Base-by-base conservation (phyloP, 2,329 filamentous ascomycete species). In the Aureobasidium sp. region DNA sequence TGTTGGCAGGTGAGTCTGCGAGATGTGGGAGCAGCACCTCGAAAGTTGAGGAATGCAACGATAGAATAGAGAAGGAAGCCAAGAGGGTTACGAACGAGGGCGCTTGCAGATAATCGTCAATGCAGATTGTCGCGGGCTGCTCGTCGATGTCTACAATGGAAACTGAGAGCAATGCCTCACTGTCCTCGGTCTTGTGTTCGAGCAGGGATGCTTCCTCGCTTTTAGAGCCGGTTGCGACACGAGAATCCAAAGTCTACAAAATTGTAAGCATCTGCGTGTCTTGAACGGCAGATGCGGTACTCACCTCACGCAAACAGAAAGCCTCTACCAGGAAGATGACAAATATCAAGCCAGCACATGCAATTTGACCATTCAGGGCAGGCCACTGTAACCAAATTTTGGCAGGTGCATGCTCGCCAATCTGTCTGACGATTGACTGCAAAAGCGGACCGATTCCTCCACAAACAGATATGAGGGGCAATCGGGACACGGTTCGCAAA, bases 31-130 rank as follows among this genome's bases (percentile, higher is more conserved):
- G 75, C 5, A 80, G 70, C 25, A 77, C 73, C 62, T 80, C 77
- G 63, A 79, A 84, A 49, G 81, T 82, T 2, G 77, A 79, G 14
- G 79, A 79, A 60, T 82, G 83, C 68, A 80, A 80, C n/a, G 81
- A 83, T 37, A 80, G 79, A 41, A 80, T 79, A 31, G 78, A 82
- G 65, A 78, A 79, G 5, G 79, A 80, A 65, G 78, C 69, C 68
- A 82, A 68, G 36, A 80, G 68, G 64, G 78, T 67, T 63, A 78
- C 67, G 20, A 80, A 70, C 1, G 78, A 79, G 2, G 78, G 78
- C 0, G 78, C 77, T 20, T 74, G 75, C 59, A 80, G 70, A 65
- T 79, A 77, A 52, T 79, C 76, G 47, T 69, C 67, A 63, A 79
- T 75, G 60, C 73, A 74, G 63, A 80, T 78, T 31, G 74, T 74